Conservation (phyloP, 129 eudicot genomes). For the Gnaphalium uliginosum region DNA sequence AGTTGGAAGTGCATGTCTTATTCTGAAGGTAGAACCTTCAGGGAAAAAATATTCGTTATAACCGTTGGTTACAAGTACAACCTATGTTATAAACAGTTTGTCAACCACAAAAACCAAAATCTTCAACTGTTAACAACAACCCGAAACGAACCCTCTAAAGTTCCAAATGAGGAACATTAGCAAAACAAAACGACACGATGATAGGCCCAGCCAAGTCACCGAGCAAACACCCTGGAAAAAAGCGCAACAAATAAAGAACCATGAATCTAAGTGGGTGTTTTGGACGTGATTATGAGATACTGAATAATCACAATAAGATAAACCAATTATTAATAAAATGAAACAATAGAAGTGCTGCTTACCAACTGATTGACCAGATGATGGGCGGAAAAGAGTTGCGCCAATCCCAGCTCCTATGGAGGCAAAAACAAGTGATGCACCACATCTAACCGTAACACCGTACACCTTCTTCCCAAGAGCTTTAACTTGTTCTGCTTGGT, state of each 20-base stretch:
- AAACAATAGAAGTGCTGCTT: slow-evolving; percentile 18
- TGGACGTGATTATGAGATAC: not conserved
- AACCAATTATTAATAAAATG: not conserved
- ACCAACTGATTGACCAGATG: slow-evolving; percentile 84
- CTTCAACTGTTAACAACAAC: slow-evolving; percentile 12
- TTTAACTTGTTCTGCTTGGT: slow-evolving; percentile 36
- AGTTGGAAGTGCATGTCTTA: slow-evolving; percentile 21
- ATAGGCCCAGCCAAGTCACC: slow-evolving; percentile 88
- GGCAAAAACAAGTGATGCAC: slow-evolving; percentile 75
- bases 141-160: slow-evolving; percentile 27
- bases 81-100: slow-evolving; percentile 19
- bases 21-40: slow-evolving; percentile 17
- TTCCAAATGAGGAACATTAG: slow-evolving; percentile 30
- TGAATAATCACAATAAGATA: not conserved
- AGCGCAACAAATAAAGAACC: slow-evolving; percentile 8
- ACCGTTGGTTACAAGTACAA: slow-evolving; percentile 14
- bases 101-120: slow-evolving; percentile 3
- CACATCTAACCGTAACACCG: slow-evolving; percentile 51
- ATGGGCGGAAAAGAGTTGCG: slow-evolving; percentile 65
- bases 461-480: slow-evolving; percentile 60
- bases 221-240: slow-evolving; percentile 66
- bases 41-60: slow-evolving; percentile 3
- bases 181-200: slow-evolving; percentile 55
- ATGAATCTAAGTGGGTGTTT: not conserved
- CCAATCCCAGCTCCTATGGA: slow-evolving; percentile 96